A percentile compares a stretch with the other conserved stretches of the same genome.
Evolutionary conservation across 2,329 filamentous ascomycete genomes (phyloP).

Genomic region (Knoxdaviesia capensis): DNA sequence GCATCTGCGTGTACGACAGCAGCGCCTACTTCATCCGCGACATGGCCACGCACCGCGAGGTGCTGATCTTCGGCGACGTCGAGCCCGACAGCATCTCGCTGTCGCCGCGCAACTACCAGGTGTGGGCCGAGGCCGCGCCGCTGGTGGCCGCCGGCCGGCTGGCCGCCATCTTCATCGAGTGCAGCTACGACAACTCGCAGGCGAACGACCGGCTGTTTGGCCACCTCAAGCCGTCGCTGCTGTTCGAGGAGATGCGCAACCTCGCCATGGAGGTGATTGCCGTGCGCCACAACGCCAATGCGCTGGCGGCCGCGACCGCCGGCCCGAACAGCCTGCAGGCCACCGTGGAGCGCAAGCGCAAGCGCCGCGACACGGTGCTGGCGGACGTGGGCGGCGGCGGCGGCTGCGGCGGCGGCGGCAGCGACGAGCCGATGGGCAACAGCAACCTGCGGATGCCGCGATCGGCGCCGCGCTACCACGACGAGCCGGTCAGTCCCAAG

Average conservation of each 20-base stretch:
- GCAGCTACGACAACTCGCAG: slow-evolving; percentile 72
- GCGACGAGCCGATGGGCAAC: slow-evolving; percentile 6
- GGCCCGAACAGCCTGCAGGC: too few relatives aligned
- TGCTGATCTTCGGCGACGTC: slow-evolving; percentile 89
- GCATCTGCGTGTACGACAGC: slow-evolving; percentile 59
- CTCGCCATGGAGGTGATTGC: slow-evolving; percentile 53
- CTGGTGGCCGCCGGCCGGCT: slow-evolving; percentile 59
- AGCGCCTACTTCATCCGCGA: slow-evolving; percentile 88
- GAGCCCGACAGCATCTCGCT: slow-evolving; percentile 78
- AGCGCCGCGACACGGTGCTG: slow-evolving; percentile 23
- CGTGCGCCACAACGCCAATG: slow-evolving; percentile 15
- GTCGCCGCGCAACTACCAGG: slow-evolving; percentile 55
- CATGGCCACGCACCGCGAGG: slow-evolving; percentile 45
- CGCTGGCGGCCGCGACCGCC: slow-evolving; percentile 8
- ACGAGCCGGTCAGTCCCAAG: slow-evolving; percentile 31
- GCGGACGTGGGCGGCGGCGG: slow-evolving; percentile 3
- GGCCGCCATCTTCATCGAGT: slow-evolving; percentile 81
- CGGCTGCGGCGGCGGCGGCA: slow-evolving; percentile 7
- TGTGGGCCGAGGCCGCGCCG: slow-evolving; percentile 79
- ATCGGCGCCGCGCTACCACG: slow-evolving; percentile 7
- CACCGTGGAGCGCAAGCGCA: slow-evolving; percentile 44
- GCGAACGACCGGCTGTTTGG: slow-evolving; percentile 65
- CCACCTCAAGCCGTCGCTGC: slow-evolving; percentile 65
- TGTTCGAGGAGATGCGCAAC: slow-evolving; percentile 56
- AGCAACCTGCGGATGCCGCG: slow-evolving; percentile 4